These are phyloP conservation scores for Botryotinia calthae DNA, from an alignment of 2,329 filamentous ascomycete genomes.

Conservation along the genomic window DNA sequence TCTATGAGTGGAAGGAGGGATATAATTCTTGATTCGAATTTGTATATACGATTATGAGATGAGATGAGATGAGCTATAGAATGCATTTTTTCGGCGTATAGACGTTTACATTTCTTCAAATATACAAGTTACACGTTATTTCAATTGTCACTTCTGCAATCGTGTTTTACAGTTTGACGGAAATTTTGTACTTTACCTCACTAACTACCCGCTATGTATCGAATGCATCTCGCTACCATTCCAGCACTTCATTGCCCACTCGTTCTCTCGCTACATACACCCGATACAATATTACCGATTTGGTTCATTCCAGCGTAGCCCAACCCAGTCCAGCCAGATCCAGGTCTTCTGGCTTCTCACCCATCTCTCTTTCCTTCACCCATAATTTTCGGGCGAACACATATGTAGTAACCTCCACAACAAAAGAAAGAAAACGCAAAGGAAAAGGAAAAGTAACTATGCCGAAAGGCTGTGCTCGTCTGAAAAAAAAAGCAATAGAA, in stretches of 20 bases:
- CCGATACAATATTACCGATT: neutral
- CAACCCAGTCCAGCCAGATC: neutral
- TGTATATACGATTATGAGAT: constrained; percentile 7
- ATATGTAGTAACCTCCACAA: neutral
- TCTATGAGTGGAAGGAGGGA: neutral
- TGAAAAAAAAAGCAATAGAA: constrained; percentile 10
- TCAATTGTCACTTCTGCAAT: neutral
- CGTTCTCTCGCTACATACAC: neutral
- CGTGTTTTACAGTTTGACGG: neutral
- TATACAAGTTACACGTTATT: neutral
- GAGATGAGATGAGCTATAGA: constrained; percentile 2
- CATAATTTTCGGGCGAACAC: neutral
- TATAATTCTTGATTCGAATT: neutral
- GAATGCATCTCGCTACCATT: neutral
- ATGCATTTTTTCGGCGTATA: neutral
- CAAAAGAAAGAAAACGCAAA: neutral
- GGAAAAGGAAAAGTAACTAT: neutral
- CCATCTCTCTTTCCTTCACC: neutral
- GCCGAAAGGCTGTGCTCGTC: neutral
- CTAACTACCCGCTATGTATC: neutral
- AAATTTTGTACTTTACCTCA: neutral
- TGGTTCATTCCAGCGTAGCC: neutral
- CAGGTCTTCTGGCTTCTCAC: neutral
- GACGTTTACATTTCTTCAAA: neutral
- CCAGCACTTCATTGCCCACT: neutral